Conservation (phyloP, 257 asterid genomes). For the Perilla frutescens region DNA sequence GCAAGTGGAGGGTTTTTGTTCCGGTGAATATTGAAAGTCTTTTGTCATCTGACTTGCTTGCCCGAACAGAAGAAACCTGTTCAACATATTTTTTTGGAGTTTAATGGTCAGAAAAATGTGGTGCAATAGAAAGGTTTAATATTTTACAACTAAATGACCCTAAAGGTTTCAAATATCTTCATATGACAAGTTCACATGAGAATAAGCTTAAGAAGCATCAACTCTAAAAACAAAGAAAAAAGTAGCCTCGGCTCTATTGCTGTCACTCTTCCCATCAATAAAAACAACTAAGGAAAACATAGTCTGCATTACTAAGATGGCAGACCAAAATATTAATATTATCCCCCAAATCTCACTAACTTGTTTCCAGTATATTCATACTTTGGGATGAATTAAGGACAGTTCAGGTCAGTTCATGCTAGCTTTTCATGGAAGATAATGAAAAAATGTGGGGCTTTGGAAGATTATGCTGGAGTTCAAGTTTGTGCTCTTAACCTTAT, state of each 20-base stretch:
- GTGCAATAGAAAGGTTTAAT: constrained; percentile 27
- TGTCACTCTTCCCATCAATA: constrained; percentile 20
- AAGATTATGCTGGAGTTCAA: too few species aligned
- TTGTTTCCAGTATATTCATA: constrained; percentile 15
- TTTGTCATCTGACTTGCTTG: constrained; percentile 96
- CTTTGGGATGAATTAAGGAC: constrained; percentile 19
- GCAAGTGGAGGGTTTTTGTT: constrained; percentile 92
- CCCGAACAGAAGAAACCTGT: constrained; percentile 97
- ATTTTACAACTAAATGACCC: constrained; percentile 13
- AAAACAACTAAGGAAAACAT: not conserved
- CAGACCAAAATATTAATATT: constrained; percentile 20
- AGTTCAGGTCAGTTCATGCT: not conserved
- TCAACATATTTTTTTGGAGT: constrained; percentile 31
- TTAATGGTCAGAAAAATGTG: constrained; percentile 32
- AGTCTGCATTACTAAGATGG: constrained; percentile 21
- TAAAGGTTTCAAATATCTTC: constrained; percentile 26
- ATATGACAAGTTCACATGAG: constrained; percentile 30
- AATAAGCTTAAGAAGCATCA: constrained; percentile 21
- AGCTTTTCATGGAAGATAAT: too few species aligned
- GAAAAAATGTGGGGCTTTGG: too few species aligned
- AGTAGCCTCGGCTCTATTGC: constrained; percentile 4
- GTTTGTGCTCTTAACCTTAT: too few species aligned
- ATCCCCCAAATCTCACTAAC: constrained; percentile 24
- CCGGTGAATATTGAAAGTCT: constrained; percentile 97
- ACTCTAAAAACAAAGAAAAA: not conserved